Evolutionary conservation across 176 grass and related monocot species (phyloP).

Genomic region (Musa itinerans): DNA sequence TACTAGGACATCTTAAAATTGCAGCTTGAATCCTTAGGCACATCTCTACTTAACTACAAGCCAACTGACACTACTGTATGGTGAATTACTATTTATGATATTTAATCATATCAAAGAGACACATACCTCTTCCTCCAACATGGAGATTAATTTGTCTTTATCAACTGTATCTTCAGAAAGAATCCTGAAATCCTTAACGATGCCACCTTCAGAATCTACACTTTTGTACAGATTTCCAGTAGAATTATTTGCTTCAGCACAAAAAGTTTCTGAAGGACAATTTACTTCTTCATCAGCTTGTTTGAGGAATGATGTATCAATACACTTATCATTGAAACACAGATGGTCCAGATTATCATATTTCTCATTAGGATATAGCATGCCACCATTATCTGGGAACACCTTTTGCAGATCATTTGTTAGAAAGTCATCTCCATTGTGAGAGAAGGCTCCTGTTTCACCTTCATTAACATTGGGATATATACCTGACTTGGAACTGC

Average conservation of each 20-base stretch:
- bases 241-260: constrained; percentile 16
- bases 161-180: constrained; percentile 23
- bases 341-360: not conserved
- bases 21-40: not conserved
- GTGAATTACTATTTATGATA: not conserved
- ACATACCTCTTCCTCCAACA: constrained; percentile 75
- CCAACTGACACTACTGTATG: not conserved
- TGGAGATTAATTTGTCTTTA: constrained; percentile 52
- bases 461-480: constrained; percentile 24
- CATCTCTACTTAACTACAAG: not conserved
- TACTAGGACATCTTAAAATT: not conserved
- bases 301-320: not conserved
- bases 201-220: constrained; percentile 10
- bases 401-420: constrained; percentile 13
- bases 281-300: constrained; percentile 13
- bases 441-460: constrained; percentile 14
- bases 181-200: not conserved
- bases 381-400: constrained; percentile 23
- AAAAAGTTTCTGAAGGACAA: not conserved
- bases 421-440: constrained; percentile 8
- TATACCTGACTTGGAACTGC: constrained; percentile 20
- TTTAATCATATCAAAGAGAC: constrained; percentile 13
- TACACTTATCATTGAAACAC: not conserved
- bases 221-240: constrained; percentile 1
- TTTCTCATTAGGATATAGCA: constrained; percentile 9